Base-by-base conservation (phyloP, 345 rosid species). In the Rubroshorea leprosula region DNA sequence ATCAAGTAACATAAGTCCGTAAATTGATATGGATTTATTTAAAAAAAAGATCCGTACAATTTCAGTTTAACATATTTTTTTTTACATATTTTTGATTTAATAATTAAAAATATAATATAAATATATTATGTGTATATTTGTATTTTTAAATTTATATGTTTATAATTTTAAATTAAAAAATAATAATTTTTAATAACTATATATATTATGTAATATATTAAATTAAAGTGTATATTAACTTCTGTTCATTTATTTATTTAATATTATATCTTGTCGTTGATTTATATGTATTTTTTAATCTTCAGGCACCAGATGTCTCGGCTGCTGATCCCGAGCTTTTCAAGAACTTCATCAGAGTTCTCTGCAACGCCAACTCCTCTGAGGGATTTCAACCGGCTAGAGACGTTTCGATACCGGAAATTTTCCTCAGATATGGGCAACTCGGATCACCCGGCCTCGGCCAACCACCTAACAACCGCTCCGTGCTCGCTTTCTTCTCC, bases 321-420 rank as follows among this genome's bases (percentile, higher is more conserved):
- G 51, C 55, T 2, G 68, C 49, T 8, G 41, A 74, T 9, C 81
- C 79, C 0, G 26, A 58, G 25, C 27, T 69, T 27, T 76, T 56
- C 73, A 63, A 69, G 62, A 9, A 74, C 10, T 76, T 74, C 63
- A 69, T 80, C 23, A 61, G 84, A 35, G 81, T 76, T 60, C 67
- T 80, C 5, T 80, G 84, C 74, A 80, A 80, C 9, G 77, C 81
- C 57, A 80, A 80, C 64, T 49, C 73, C 53, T 68, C 77, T 0
- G 79, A 80, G 58, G 76, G 84, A 12, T 80, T 80, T 63, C 51
- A 29, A 3, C 84, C 84, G 0, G 51, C 23, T 0, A 68, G 74
- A 10, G 84, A 79, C 15, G 84, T 76, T 59, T 65, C 78, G 5
- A 8, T 79, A 47, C 81, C 81, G 0, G 84, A 80, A 59, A 62